These are phyloP conservation scores for Akanthomyces muscarius DNA, from an alignment of 2,329 filamentous ascomycete species.

Conservation along the genomic window DNA sequence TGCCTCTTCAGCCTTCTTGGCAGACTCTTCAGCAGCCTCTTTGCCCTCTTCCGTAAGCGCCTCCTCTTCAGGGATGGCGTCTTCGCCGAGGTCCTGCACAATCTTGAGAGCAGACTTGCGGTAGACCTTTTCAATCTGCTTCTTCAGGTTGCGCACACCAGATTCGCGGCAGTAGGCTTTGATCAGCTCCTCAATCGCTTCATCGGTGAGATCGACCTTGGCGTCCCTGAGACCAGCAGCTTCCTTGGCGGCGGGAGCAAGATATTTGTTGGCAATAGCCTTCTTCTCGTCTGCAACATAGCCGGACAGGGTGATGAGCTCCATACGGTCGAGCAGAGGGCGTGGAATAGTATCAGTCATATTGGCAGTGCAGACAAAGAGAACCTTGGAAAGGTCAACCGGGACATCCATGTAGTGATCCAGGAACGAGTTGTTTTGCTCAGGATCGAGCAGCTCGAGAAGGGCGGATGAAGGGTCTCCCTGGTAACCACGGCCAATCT, in stretches of 20 bases:
- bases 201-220: conserved; percentile 79
- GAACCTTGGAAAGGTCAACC: conserved; percentile 92
- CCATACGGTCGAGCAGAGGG: conserved; percentile 93
- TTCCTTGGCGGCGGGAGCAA: conserved; percentile 91
- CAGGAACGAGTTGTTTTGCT: conserved; percentile 95
- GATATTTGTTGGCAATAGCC: conserved; percentile 91
- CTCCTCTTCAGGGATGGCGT: conserved; percentile 72
- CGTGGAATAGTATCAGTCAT: conserved; percentile 98
- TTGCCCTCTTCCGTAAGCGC: conserved; percentile 85
- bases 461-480: conserved; percentile 93
- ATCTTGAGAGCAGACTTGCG: conserved; percentile 96
- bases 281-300: conserved; percentile 99
- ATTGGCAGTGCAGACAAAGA: conserved; percentile 98
- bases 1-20: conserved; percentile 64
- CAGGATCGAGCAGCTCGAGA: conserved; percentile 88
- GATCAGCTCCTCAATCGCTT: conserved; percentile 92
- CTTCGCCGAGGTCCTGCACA: conserved; percentile 87
- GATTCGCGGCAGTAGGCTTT: conserved; percentile 98
- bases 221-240: conserved; percentile 85
- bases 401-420: conserved; percentile 99
- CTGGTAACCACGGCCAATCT: conserved; percentile 94
- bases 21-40: conserved; percentile 64
- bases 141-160: conserved; percentile 95
- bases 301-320: conserved; percentile 91
- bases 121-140: conserved; percentile 99